Percentiles rank a stretch among this genome's conserved stretches.
These are phyloP conservation scores for Darksidea phi DNA, from an alignment of 495 filamentous ascomycete genomes.

Conservation along the genomic window DNA sequence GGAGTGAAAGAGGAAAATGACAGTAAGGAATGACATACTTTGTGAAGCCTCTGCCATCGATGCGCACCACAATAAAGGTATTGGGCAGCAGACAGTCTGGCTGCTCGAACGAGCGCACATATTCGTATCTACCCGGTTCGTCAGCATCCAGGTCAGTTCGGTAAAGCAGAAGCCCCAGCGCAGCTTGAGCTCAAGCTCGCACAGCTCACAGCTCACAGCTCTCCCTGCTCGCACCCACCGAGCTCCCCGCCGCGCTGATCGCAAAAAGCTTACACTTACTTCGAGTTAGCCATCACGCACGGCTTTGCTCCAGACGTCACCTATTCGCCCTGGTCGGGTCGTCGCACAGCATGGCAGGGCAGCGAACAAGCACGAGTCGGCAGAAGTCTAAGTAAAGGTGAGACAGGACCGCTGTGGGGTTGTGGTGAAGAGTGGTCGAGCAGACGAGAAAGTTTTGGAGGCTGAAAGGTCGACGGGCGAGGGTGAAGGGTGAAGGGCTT, in stretches of 20 bases:
- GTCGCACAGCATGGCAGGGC: slow-evolving; percentile 16
- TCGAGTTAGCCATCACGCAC: slow-evolving; percentile 63
- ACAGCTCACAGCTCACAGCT: neutral
- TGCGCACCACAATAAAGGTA: slow-evolving; percentile 89
- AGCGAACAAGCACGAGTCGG: slow-evolving; percentile 1
- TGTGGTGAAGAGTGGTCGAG: neutral
- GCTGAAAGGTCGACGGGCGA: too few relatives aligned
- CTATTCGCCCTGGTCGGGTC: neutral
- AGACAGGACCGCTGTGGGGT: neutral
- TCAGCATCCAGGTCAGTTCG: slow-evolving; percentile 33
- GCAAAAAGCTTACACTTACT: slow-evolving; percentile 44
- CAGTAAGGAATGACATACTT: slow-evolving; percentile 17
- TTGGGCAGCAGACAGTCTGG: slow-evolving; percentile 75
- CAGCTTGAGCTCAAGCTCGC: slow-evolving; percentile 8
- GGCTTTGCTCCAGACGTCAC: slow-evolving; percentile 23
- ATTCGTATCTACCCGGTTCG: slow-evolving; percentile 68
- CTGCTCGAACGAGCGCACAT: slow-evolving; percentile 87
- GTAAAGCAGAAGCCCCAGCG: slow-evolving; percentile 1
- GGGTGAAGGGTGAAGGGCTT: neutral
- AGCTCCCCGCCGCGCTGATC: neutral
- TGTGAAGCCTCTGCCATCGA: slow-evolving; percentile 62
- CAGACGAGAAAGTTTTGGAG: too few relatives aligned
- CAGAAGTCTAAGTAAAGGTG: too few relatives aligned
- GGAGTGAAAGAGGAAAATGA: slow-evolving; percentile 4
- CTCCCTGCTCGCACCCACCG: neutral